Evolutionary conservation across 1,284 basidiomycete genomes (phyloP).

Genomic region (Prillingera fragicola): DNA sequence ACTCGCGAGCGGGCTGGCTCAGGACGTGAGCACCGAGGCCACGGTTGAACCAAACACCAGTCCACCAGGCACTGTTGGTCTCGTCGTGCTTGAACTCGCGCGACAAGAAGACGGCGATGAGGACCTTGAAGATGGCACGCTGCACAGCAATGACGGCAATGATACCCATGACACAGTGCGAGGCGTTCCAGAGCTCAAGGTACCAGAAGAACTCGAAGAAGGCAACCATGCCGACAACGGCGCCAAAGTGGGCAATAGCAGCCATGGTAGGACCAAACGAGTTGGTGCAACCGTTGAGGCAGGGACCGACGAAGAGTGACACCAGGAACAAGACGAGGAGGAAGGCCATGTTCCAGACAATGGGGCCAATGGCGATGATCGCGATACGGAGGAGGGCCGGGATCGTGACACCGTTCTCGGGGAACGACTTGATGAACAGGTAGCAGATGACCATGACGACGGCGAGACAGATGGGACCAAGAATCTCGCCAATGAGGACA

Average conservation of each 20-base stretch:
- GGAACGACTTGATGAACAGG: conserved; percentile 65
- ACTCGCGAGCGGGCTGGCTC: conserved; percentile 90
- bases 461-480: conserved; percentile 78
- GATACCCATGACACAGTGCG: conserved; percentile 83
- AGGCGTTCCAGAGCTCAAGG: conserved; percentile 84
- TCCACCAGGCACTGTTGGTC: conserved; percentile 97
- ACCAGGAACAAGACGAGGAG: conserved; percentile 80
- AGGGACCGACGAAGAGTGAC: conserved; percentile 84
- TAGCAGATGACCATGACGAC: conserved; percentile 80
- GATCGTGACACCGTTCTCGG: conserved; percentile 51
- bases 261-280: conserved; percentile 87
- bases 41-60: conserved; percentile 86
- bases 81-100: conserved; percentile 97
- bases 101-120: conserved; percentile 85
- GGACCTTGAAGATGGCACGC: conserved; percentile 81
- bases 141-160: conserved; percentile 83
- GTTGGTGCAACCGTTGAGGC: conserved; percentile 70
- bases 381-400: conserved; percentile 86
- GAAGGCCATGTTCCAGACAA: conserved; percentile 90
- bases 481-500: conserved; percentile 78
- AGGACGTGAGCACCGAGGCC: conserved; percentile 79
- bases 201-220: conserved; percentile 97
- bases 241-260: conserved; percentile 72
- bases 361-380: conserved; percentile 86
- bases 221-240: conserved; percentile 73